Conservation (phyloP, 139 green algal genomes). For the Chlorella sp. region DNA sequence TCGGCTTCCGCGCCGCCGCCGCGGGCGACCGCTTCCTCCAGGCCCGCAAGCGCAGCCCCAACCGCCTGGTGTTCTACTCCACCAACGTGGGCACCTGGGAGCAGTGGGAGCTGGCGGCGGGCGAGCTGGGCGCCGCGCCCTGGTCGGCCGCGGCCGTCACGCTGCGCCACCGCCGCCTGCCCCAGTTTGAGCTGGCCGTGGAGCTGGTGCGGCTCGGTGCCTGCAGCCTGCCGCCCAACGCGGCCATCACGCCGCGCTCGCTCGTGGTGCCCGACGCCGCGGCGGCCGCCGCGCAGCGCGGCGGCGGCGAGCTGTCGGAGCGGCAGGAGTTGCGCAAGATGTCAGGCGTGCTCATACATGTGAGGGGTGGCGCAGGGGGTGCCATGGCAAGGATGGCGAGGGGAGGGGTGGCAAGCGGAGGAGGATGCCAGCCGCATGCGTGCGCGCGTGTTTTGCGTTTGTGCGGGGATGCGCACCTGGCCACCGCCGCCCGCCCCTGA, state of each 20-base stretch:
- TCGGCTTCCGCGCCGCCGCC: slow-evolving; percentile 60
- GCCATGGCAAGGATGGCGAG: too few relatives aligned
- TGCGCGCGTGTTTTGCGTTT: too few relatives aligned
- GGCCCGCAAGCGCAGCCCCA: slow-evolving; percentile 51
- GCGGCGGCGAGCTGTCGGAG: slow-evolving; percentile 4
- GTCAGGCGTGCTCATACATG: slow-evolving; percentile 47
- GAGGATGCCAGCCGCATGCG: too few relatives aligned
- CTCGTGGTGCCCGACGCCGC: not conserved
- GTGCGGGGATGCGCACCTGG: too few relatives aligned
- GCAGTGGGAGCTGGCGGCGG: slow-evolving; percentile 66
- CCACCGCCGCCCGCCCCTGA: too few relatives aligned
- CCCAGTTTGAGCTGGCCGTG: slow-evolving; percentile 49
- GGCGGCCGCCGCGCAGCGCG: not conserved
- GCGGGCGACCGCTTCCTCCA: slow-evolving; percentile 72
- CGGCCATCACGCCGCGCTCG: slow-evolving; percentile 19
- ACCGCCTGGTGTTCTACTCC: slow-evolving; percentile 73
- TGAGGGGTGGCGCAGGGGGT: not conserved
- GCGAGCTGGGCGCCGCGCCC: slow-evolving; percentile 1
- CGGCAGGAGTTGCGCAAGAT: slow-evolving; percentile 45
- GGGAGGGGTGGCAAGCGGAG: not conserved
- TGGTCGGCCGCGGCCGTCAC: slow-evolving; percentile 46
- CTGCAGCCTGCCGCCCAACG: slow-evolving; percentile 14
- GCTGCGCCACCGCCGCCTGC: slow-evolving; percentile 55
- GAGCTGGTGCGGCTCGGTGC: slow-evolving; percentile 55
- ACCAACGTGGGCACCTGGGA: slow-evolving; percentile 72